phyloP scores from a whole-genome alignment of 1,284 basidiomycete species.

The Xerocomus cyaneibrunnescens region DNA sequence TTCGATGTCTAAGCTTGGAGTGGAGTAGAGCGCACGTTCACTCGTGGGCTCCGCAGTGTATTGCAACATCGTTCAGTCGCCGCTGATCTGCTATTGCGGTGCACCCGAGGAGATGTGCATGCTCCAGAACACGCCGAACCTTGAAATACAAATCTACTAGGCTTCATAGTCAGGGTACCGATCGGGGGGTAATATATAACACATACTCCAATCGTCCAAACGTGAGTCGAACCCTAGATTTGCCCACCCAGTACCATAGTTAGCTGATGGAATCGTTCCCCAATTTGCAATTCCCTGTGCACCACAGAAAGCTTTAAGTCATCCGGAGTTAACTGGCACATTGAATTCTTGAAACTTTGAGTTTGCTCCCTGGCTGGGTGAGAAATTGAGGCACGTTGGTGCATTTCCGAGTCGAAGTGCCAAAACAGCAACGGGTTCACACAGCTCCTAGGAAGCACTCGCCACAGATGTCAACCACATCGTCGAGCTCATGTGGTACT shows the following conservation, averaged over 20 bases:
- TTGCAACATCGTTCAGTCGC: not conserved
- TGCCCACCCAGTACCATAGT: not conserved
- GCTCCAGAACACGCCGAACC: not conserved
- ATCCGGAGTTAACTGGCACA: not conserved
- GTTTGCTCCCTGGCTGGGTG: not conserved
- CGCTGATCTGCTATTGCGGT: no score
- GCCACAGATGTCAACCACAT: no score
- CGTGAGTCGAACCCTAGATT: constrained; percentile 1
- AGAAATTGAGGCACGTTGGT: not conserved
- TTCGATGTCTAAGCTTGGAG: no score
- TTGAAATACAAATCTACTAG: not conserved
- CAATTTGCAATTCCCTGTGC: not conserved
- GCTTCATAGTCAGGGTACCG: not conserved
- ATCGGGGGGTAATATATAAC: not conserved
- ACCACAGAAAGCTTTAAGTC: not conserved
- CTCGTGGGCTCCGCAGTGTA: not conserved
- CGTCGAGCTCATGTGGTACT: no score
- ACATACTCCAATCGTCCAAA: no score
- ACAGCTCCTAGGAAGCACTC: no score
- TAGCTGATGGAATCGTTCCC: not conserved
- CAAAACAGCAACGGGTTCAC: not conserved
- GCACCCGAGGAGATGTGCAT: not conserved
- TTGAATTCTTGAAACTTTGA: not conserved
- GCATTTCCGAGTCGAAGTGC: not conserved
- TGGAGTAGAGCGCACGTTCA: not conserved